Base-by-base conservation (phyloP, 495 filamentous ascomycete genomes). In the Penicillium silybi region DNA sequence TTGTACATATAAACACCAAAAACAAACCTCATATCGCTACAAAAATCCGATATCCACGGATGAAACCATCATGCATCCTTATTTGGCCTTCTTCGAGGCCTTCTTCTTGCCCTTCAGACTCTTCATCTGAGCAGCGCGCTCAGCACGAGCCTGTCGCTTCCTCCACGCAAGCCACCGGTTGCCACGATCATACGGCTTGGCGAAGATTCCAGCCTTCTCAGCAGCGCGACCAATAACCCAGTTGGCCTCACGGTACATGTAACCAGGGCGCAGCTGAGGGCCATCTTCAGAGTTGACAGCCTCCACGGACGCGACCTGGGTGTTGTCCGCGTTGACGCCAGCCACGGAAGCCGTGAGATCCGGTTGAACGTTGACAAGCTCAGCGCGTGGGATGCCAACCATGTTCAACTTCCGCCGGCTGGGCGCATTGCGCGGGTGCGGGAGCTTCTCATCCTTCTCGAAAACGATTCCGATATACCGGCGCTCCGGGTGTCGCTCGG, bases 381-480 rank as follows among this genome's bases (percentile, higher is more conserved):
- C 68, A 46, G 75, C 63, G 11, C 70, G 63, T 11, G 76, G 71
- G 23, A 74, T 68, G 43, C 82, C 77, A 10, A 83, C 73, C 71
- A 91, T 80, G 49, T 85, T 85, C 58, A 97, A 76, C 51, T 82
- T 80, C 53, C 93, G 79, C 49, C 82, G 78, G 38, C 61, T 74
- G 42, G 71, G 69, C 10, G 84, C 83, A 58, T 90, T 85, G 37
- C 65, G 66, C 0, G 89, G 89, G 56, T 85, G 81, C 2, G 93
- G 95, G 19, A 98, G 81, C 41, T 63, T 71, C 23, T 66, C 75
- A 0, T 85, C 74, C 62, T 87, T 86, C 63, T 89, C 79, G 70
- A 96, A 89, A 15, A 85, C 86, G 44, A 99, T 83, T 41, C 93
- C 93, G 65, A 99, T 99, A 71, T 87, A 97, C 65, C 90, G 85